Base-by-base conservation (phyloP, 1,284 basidiomycete genomes). In the Ceraceosorus bombacis region DNA sequence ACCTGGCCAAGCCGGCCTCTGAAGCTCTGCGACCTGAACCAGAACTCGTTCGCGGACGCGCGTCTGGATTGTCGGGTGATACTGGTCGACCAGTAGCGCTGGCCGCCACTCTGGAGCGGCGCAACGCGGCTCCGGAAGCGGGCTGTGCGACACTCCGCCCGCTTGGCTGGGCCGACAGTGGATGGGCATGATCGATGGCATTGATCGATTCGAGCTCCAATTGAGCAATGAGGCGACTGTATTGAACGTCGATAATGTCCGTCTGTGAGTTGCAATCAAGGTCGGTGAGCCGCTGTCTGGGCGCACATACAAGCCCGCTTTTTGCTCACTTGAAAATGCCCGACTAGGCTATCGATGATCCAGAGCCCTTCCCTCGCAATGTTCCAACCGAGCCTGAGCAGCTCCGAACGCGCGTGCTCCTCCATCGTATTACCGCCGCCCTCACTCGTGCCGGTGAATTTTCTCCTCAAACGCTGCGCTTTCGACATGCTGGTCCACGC, bases 161-260 rank as follows among this genome's bases (percentile, higher is more conserved):
- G 9, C 10, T 10, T 10, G 43, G 10, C 15, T 46, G 43, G 10
- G 43, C 43, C 43, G 43, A 46, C 10, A 46, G 43, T 10, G 43
- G 43, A 10, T 27, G 27, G 27, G 27, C 27, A 27, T 27, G 27
- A 27, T 27, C 27, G 27, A 15, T 15, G 2, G 43, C 15, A 10
- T 46, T 15, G 9, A 46, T 15, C 2, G 9, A 15, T 46, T 10
- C 43, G 43, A 46, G 10, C 48, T 51, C 27, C 10, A 90, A 78
- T 48, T 84, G 78, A 40, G 81, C 82, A 69, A 85, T 87, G 66
- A 91, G 78, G 64, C 82, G 81, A 59, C 82, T 79, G 72, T 87
- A 91, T 76, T 94, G 90, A 12, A 86, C 84, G 62, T 92, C 90
- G 39, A 93, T 83, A 6, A 94, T 89, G 68, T 94, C 90, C 65